Percentiles rank a stretch among this genome's conserved stretches.
Evolutionary conservation across 2,329 filamentous ascomycete species (phyloP).

Genomic region (Bipolaris victoriae): DNA sequence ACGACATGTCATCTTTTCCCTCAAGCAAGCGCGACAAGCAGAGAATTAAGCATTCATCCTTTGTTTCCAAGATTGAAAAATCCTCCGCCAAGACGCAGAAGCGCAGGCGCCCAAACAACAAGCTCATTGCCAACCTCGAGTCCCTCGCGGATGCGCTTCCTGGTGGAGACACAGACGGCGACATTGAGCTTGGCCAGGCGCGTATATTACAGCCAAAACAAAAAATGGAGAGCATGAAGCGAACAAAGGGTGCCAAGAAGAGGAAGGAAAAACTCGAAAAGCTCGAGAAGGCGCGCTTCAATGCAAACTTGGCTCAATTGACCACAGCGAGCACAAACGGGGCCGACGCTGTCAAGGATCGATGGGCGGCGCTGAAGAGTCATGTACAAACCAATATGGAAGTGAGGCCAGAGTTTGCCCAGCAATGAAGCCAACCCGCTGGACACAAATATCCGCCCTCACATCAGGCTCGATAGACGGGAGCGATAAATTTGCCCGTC

Average conservation of each 20-base stretch:
- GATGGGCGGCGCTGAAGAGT: conserved; percentile 81
- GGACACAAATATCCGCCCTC: not conserved
- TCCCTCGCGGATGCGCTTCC: conserved; percentile 82
- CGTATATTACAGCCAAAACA: conserved; percentile 60
- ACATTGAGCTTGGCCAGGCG: conserved; percentile 55
- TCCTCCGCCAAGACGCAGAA: conserved; percentile 62
- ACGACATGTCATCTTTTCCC: conserved; percentile 60
- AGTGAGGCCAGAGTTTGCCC: conserved; percentile 76
- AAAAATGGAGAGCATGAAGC: conserved; percentile 69
- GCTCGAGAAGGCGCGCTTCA: conserved; percentile 83
- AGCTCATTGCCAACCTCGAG: conserved; percentile 76
- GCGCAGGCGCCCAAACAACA: conserved; percentile 73
- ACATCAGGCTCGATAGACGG: not conserved
- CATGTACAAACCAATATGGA: conserved; percentile 91
- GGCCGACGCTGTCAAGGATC: conserved; percentile 33
- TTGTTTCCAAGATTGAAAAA: conserved; percentile 78
- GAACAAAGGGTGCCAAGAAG: conserved; percentile 74
- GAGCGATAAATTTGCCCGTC: not conserved
- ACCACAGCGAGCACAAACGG: conserved; percentile 40
- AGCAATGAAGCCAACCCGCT: conserved; percentile 15
- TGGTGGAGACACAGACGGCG: conserved; percentile 50
- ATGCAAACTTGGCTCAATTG: conserved; percentile 80
- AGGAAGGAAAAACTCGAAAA: conserved; percentile 79
- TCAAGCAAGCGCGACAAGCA: conserved; percentile 84
- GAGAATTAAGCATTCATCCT: conserved; percentile 77